Evolutionary conservation across 2,329 filamentous ascomycete species (phyloP).

Genomic region (Scedosporium boydii): DNA sequence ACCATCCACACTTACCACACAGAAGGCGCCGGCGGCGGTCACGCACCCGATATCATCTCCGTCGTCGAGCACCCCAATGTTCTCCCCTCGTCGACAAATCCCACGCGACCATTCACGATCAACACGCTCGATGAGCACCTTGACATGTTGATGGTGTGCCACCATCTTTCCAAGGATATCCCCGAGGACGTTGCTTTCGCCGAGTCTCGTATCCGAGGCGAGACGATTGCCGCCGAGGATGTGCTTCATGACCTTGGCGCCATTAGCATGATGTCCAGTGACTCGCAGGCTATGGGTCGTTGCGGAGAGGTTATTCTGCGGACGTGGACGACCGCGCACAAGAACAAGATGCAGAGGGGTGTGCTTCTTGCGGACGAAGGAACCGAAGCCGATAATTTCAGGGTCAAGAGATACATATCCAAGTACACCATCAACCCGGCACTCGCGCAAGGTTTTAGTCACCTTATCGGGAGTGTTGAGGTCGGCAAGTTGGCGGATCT

Average conservation of each 20-base stretch:
- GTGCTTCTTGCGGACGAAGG: conserved; percentile 66
- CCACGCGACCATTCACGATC: conserved; percentile 78
- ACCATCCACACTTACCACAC: conserved; percentile 97
- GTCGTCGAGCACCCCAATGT: conserved; percentile 87
- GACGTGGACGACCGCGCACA: conserved; percentile 96
- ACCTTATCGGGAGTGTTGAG: conserved; percentile 79
- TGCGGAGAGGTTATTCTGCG: conserved; percentile 88
- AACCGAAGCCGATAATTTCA: conserved; percentile 76
- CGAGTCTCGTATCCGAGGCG: conserved; percentile 84
- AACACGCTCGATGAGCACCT: conserved; percentile 95
- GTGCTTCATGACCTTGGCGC: conserved; percentile 90
- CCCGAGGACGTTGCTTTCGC: conserved; percentile 94
- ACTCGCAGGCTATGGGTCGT: conserved; percentile 94
- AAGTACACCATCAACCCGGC: conserved; percentile 97
- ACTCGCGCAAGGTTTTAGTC: conserved; percentile 79
- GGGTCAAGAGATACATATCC: conserved; percentile 85
- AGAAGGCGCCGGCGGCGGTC: conserved; percentile 87
- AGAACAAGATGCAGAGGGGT: conserved; percentile 86
- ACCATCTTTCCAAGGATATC: conserved; percentile 85
- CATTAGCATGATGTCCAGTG: conserved; percentile 95
- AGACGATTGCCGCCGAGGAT: conserved; percentile 95
- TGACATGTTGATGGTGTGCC: conserved; percentile 98
- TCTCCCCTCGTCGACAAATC: conserved; percentile 83
- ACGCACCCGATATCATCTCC: conserved; percentile 91
- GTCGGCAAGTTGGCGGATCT: conserved; percentile 84